phyloP scores from a whole-genome alignment of 176 grass and related monocot species.

The Carex scoparia region DNA sequence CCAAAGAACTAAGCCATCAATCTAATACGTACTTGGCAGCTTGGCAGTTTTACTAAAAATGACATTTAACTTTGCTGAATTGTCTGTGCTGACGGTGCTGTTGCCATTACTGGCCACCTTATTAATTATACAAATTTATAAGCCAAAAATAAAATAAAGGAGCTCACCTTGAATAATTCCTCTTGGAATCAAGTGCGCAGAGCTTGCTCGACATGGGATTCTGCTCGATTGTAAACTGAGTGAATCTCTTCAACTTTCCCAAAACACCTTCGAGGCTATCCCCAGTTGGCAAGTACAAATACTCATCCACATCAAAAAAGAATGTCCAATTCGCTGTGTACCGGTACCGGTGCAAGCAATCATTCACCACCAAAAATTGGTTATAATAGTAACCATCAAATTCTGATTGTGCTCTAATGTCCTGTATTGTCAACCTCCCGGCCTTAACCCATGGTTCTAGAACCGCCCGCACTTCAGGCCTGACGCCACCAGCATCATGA shows the following conservation, averaged over 20 bases:
- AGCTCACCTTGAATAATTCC: conserved; percentile 46
- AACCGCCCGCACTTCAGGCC: conserved; percentile 45
- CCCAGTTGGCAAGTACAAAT: conserved; percentile 58
- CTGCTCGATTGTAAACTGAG: conserved; percentile 94
- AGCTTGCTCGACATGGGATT: conserved; percentile 90
- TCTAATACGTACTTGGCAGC: not conserved
- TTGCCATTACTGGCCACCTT: not conserved
- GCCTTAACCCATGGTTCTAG: conserved; percentile 72
- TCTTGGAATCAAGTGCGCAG: conserved; percentile 46
- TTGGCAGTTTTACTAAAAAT: not conserved
- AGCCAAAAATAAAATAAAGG: not conserved
- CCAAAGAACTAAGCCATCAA: not conserved
- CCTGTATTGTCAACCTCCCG: conserved; percentile 68
- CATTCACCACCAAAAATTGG: conserved; percentile 88
- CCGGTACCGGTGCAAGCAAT: conserved; percentile 72
- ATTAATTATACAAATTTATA: not conserved
- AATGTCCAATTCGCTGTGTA: conserved; percentile 87
- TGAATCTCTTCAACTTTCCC: conserved; percentile 39
- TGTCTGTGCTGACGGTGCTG: not conserved
- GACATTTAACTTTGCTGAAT: not conserved
- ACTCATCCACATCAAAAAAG: conserved; percentile 96
- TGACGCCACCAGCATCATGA: conserved; percentile 69
- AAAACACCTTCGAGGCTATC: conserved; percentile 43
- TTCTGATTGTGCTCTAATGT: conserved; percentile 63
- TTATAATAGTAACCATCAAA: conserved; percentile 93